Percentiles rank a stretch among this genome's conserved stretches.
Conservation (phyloP, 305 asterid genomes). For the Ilex paraguariensis region DNA sequence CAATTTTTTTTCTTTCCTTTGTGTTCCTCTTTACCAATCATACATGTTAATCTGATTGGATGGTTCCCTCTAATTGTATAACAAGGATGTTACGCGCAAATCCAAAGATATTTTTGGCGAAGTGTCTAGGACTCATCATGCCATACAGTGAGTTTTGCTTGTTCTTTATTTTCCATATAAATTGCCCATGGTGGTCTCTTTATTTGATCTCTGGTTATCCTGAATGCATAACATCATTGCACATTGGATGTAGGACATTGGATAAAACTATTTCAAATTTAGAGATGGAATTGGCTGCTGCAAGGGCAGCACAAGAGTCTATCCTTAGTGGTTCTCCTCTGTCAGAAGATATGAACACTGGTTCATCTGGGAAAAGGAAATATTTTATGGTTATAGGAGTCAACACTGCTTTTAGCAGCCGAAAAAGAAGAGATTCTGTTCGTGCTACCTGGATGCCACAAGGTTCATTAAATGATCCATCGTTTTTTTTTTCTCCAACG, state of each 20-base stretch:
- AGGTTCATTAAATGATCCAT: neutral
- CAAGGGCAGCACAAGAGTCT: no score
- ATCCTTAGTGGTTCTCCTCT: no score
- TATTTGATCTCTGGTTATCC: no score
- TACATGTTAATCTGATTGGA: no score
- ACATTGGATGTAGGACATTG: no score
- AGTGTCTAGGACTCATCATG: conserved; percentile 44
- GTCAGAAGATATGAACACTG: neutral
- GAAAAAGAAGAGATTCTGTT: neutral
- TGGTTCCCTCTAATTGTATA: conserved; percentile 25
- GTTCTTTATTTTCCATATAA: no score
- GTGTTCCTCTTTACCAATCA: no score
- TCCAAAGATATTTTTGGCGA: conserved; percentile 50
- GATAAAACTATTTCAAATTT: no score
- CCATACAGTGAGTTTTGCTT: conserved; percentile 45
- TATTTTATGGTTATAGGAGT: neutral
- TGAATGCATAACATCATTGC: no score
- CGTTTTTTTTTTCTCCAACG: neutral
- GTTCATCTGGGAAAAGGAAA: neutral
- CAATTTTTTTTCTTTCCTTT: no score
- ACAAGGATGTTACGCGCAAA: conserved; percentile 43
- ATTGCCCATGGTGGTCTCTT: no score
- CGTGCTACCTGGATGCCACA: neutral
- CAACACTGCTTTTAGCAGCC: conserved; percentile 1
- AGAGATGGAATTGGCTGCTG: no score